Evolutionary conservation across 345 rosid genomes (phyloP).

Genomic region (Abelmoschus esculentus): DNA sequence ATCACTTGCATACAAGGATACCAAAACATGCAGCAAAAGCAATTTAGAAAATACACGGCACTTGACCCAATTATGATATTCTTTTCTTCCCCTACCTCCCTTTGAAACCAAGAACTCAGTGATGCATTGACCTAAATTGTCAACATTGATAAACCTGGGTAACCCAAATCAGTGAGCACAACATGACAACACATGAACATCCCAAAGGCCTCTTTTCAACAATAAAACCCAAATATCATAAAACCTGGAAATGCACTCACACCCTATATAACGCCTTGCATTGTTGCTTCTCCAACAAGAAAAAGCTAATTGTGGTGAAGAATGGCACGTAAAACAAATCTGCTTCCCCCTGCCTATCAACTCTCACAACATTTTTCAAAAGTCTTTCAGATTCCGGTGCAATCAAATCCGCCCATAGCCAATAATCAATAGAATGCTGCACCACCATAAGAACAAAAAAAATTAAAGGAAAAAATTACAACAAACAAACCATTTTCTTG

Average conservation of each 20-base stretch:
- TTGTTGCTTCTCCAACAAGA: constrained; percentile 86
- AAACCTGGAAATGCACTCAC: constrained; percentile 61
- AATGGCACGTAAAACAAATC: constrained; percentile 84
- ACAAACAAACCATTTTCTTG: background rate
- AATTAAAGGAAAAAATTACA: background rate
- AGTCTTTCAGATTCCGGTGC: constrained; percentile 71
- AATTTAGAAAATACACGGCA: background rate
- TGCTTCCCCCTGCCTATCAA: constrained; percentile 66
- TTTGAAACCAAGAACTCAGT: background rate
- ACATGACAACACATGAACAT: background rate
- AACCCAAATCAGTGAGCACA: background rate
- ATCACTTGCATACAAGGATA: background rate
- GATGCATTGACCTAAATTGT: background rate
- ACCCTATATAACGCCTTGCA: constrained; percentile 99
- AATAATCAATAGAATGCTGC: constrained; percentile 93
- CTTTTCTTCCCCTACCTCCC: background rate
- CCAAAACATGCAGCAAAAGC: background rate
- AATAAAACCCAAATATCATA: constrained; percentile 7
- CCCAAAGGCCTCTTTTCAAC: background rate
- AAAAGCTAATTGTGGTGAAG: constrained; percentile 87
- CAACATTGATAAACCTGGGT: background rate
- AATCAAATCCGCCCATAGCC: constrained; percentile 94
- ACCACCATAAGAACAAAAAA: background rate
- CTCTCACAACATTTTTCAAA: constrained; percentile 76
- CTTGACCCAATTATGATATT: background rate